These are phyloP conservation scores for Nymphaea thermarum DNA, from an alignment of 164 flowering plant species.

Conservation along the genomic window DNA sequence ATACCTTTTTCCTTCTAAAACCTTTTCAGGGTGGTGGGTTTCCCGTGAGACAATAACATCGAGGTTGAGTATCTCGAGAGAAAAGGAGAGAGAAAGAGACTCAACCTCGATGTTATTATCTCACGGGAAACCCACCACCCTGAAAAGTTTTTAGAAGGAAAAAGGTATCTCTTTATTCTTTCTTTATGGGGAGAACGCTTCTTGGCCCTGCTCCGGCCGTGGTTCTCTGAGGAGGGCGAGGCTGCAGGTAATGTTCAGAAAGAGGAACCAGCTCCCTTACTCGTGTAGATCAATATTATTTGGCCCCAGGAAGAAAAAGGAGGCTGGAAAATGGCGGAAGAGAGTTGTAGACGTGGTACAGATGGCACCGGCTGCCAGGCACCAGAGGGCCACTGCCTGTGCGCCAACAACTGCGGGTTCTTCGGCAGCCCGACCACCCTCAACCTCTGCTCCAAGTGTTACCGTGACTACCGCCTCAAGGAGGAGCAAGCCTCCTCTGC, in stretches of 20 bases:
- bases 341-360: slow-evolving; percentile 19
- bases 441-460: slow-evolving; percentile 67
- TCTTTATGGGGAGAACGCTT: too few species aligned
- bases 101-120: too few species aligned
- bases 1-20: too few species aligned
- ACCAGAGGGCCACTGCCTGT: slow-evolving; percentile 47
- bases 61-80: too few species aligned
- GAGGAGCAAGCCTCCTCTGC: slow-evolving; percentile 41
- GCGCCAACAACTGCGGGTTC: slow-evolving; percentile 78
- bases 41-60: too few species aligned
- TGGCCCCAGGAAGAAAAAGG: background rate
- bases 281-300: background rate
- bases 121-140: too few species aligned
- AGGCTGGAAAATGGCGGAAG: slow-evolving; percentile 45
- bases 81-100: too few species aligned
- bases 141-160: too few species aligned
- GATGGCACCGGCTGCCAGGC: slow-evolving; percentile 24
- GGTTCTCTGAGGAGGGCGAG: too few species aligned
- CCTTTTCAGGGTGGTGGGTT: too few species aligned
- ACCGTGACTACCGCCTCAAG: slow-evolving; percentile 36
- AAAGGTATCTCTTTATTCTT: too few species aligned
- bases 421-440: slow-evolving; percentile 56
- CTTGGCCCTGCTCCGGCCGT: too few species aligned
- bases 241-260: background rate
- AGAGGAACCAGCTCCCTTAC: background rate